These are phyloP conservation scores for Phialophora verrucosa DNA, from an alignment of 2,329 filamentous ascomycete species.

Conservation along the genomic window DNA sequence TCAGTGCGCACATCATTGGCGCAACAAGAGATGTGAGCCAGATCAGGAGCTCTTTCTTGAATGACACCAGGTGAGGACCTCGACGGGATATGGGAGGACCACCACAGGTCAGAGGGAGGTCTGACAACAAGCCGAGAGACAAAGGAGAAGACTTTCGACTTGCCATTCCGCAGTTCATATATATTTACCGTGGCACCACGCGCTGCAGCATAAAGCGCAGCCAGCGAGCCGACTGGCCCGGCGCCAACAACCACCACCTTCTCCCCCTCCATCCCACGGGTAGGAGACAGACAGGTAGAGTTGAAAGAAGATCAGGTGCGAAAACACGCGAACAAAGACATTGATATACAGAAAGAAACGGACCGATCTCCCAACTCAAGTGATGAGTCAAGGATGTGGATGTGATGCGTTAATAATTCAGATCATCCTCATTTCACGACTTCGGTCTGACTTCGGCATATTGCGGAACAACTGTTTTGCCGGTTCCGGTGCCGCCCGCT, in stretches of 20 bases:
- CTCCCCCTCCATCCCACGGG: constrained; percentile 45
- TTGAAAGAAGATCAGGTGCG: background rate
- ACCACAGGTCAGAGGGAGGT: background rate
- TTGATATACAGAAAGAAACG: background rate
- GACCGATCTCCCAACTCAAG: background rate
- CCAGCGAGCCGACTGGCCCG: constrained; percentile 89
- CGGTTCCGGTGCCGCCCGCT: background rate
- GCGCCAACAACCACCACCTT: constrained; percentile 88
- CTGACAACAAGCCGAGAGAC: background rate
- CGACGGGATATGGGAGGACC: too few relatives aligned
- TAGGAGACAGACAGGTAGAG: background rate
- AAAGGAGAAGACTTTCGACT: background rate
- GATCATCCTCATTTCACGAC: background rate
- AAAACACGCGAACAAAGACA: background rate
- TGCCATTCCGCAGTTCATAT: constrained; percentile 91
- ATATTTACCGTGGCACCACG: constrained; percentile 89
- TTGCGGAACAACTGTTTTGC: background rate
- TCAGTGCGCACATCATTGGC: background rate
- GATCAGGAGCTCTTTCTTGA: background rate
- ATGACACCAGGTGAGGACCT: background rate
- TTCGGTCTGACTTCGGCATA: constrained; percentile 1
- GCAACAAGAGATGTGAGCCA: background rate
- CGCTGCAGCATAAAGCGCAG: constrained; percentile 88
- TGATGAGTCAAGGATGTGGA: constrained; percentile 1
- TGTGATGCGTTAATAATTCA: constrained; percentile 5